Conservation (phyloP, 78 protist genomes). For the Trichosphaerium sp. region DNA sequence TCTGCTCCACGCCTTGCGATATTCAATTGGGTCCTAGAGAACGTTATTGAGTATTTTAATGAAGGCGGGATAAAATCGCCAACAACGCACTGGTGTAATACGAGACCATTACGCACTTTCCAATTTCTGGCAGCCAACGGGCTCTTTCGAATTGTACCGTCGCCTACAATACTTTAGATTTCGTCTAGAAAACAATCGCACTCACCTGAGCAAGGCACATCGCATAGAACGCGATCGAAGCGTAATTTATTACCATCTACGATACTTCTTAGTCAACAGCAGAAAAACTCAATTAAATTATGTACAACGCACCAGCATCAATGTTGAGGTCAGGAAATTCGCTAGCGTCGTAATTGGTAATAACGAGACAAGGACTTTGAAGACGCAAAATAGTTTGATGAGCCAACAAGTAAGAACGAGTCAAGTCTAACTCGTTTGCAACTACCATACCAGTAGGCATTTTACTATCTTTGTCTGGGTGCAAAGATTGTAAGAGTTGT, state of each 20-base stretch:
- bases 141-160: conserved; percentile 93
- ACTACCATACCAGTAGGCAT: no score
- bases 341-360: conserved; percentile 84
- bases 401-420: conserved; percentile 80
- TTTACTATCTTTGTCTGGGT: no score
- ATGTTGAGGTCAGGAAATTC: no score
- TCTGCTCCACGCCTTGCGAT: conserved; percentile 67
- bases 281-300: no score
- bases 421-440: conserved; percentile 88
- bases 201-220: conserved; percentile 96
- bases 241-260: no score
- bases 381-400: conserved; percentile 75
- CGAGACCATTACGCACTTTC: conserved; percentile 21
- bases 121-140: conserved; percentile 78
- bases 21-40: conserved; percentile 67
- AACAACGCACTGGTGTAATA: no score
- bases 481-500: conserved; percentile 81
- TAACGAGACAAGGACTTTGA: conserved; percentile 40
- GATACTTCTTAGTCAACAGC: no score
- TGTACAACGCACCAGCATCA: no score
- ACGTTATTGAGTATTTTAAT: no score
- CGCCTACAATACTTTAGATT: no score
- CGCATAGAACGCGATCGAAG: conserved; percentile 84
- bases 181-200: no score
- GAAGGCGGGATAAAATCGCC: no score